phyloP scores from a whole-genome alignment of 1,139 yeast species.

The Magnusiomyces fungicola region DNA sequence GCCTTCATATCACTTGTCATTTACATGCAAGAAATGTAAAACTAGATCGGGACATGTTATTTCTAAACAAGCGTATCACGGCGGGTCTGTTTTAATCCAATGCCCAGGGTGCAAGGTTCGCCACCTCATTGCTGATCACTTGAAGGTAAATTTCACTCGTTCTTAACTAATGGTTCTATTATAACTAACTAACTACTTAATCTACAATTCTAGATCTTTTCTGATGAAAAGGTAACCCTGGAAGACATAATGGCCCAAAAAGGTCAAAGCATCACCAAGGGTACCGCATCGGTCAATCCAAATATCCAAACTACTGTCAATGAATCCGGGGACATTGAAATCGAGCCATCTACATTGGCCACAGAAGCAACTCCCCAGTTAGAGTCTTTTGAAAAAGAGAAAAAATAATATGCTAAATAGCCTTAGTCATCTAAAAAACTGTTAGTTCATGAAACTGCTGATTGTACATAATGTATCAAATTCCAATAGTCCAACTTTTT shows the following conservation, averaged over 20 bases:
- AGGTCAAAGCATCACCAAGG: slow-evolving; percentile 64
- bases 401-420: no score
- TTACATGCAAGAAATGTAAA: slow-evolving; percentile 85
- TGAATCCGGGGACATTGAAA: slow-evolving; percentile 2
- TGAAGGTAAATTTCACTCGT: slow-evolving; percentile 38
- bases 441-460: no score
- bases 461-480: neutral
- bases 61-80: slow-evolving; percentile 83
- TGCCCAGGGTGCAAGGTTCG: slow-evolving; percentile 88
- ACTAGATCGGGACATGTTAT: slow-evolving; percentile 79
- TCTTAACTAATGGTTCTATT: neutral
- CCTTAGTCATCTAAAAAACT: no score
- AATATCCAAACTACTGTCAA: neutral
- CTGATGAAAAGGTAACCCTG: slow-evolving; percentile 63
- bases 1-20: slow-evolving; percentile 79
- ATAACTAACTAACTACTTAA: slow-evolving; percentile 22
- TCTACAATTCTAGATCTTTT: slow-evolving; percentile 59
- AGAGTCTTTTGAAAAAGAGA: no score
- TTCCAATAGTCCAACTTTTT: neutral
- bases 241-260: slow-evolving; percentile 71
- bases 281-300: slow-evolving; percentile 16
- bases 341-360: slow-evolving; percentile 5
- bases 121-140: slow-evolving; percentile 88
- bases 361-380: no score
- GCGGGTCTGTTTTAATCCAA: slow-evolving; percentile 81